Base-by-base conservation (phyloP, 352 stramenopile species). In the Phytophthora hibernalis region DNA sequence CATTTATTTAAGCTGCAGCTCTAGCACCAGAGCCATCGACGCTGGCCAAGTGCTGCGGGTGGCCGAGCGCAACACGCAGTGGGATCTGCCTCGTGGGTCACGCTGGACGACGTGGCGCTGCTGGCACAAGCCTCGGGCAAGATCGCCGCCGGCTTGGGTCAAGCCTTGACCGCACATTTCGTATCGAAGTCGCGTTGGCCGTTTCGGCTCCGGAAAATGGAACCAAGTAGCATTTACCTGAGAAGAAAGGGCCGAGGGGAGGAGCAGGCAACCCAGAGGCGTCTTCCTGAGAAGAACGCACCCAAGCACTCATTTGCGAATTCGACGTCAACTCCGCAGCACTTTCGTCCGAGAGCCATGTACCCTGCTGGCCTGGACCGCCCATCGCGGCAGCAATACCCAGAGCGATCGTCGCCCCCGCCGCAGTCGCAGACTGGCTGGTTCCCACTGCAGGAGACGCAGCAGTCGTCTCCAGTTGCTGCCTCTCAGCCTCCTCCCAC, bases 371-470 rank as follows among this genome's bases (percentile, higher is more conserved):
- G 47, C 40, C 24, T 58, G 15, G 52, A 67, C 51, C 68, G 56
- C 11, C 24, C 50, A 12, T 16, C 33, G n/a, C 64, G 52, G 55
- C 47, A 63, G 52, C 61, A 64, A 8, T 52, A 59, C 35, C 24
- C 54, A 11, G 51, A 58, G 12, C 68, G 31, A 4, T 33, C 52
- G 15, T 74, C 68, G 20, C 48, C 68, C 15, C 45, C 65, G 30
- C 55, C 33, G 0, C 72, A 78, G 33, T 76, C 65, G 9, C 78
- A 90, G 56, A 55, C 80, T 22, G 81, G 77, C 4, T 90, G 81
- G 81, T 90, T 86, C 54, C 77, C 76, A 9, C 65, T 90, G 15
- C 69, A 87, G 37, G 72, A 71, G 35, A 9, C 55, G 5, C 59
- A 61, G 1, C 49, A 54, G 13, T 10, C 37, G n/a, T 37, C 31